Evolutionary conservation across 2,329 filamentous ascomycete species (phyloP), one percentile per base, ranked within the genome.

Genomic region (Aspergillus pseudoviridinutans): DNA sequence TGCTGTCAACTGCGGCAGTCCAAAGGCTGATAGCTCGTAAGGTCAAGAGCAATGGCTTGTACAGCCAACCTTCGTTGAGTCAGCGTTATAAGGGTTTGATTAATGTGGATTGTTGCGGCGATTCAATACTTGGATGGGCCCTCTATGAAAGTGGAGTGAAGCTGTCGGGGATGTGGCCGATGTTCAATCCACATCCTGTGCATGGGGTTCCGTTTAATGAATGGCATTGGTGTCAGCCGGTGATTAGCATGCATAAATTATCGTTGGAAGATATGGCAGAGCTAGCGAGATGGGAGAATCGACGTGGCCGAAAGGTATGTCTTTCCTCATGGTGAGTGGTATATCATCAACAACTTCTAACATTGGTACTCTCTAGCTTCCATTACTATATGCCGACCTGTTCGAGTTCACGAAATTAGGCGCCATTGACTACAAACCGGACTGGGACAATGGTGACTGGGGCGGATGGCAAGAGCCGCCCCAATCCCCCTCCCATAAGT

Each of bases 91-190:
- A 78, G 49, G 68, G 74, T 5, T 59, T 76, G 38, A 70, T 80
- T 24, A 70, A 71, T 29, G 63, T 74, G 12, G 82, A 85, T 57
- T 83, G 79, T 66, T 82, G 80, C 51, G 81, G 81, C 5, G 81
- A 84, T 54, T 80, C 79, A 44, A 75, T 83, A 6, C 66, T 83
- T 3, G 81, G 80, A 3, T 80, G 74, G 69, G 76, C 75, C 4
- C 61, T 83, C 49, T 74, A 73, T 59, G 74, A 79, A 44, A 76
- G 73, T 22, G 77, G 77, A 1, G 72, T 83, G 9, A 63, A 70
- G 3, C 54, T 83, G 57, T 77, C 75, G 20, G 80, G 80, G 5
- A 72, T 80, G 54, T 82, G 76, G 73, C 80, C 80, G 2, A 70
- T 80, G 67, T 82, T 82, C 53, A 71, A 71, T 42, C 66, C 70